Percentiles rank a stretch among this genome's conserved stretches.
Evolutionary conservation across 768 basidiomycete genomes (phyloP).

Genomic region (Trametes punicea): DNA sequence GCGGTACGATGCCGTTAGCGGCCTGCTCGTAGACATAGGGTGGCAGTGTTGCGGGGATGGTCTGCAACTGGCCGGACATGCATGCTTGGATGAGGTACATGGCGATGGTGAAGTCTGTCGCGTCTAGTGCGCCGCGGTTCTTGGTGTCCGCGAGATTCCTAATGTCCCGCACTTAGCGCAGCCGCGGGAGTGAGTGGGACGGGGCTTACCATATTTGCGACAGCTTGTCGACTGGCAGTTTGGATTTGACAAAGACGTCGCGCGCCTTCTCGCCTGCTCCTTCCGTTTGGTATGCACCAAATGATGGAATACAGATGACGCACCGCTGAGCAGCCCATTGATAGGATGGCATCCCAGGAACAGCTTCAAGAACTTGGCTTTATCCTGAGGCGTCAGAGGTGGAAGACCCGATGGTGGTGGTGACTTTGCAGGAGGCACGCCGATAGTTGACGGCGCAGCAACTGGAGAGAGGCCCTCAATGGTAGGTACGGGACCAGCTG

Average conservation of each 20-base stretch:
- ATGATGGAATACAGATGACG: conserved; percentile 23
- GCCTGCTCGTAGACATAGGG: conserved; percentile 86
- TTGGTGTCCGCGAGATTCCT: conserved; percentile 97
- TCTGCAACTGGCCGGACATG: conserved; percentile 75
- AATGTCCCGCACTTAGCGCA: neutral
- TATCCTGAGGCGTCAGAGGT: conserved; percentile 74
- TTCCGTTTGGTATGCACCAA: neutral
- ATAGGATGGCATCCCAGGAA: conserved; percentile 71
- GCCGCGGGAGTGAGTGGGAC: neutral
- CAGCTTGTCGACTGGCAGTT: conserved; percentile 80
- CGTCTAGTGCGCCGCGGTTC: conserved; percentile 83
- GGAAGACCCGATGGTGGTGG: conserved; percentile 57
- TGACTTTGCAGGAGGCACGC: conserved; percentile 51
- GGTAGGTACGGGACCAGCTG: conserved; percentile 81
- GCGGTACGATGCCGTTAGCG: conserved; percentile 42
- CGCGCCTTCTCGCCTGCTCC: conserved; percentile 78
- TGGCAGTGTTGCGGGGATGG: conserved; percentile 72
- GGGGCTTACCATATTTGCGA: conserved; percentile 83
- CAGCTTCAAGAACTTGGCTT: conserved; percentile 75
- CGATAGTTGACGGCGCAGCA: conserved; percentile 54
- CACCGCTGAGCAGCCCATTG: conserved; percentile 78
- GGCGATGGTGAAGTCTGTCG: conserved; percentile 89
- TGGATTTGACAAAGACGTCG: conserved; percentile 88
- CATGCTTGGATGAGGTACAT: conserved; percentile 95
- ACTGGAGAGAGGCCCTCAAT: conserved; percentile 65